phyloP scores from a whole-genome alignment of 2,329 filamentous ascomycete genomes.

The Fusarium citri region DNA sequence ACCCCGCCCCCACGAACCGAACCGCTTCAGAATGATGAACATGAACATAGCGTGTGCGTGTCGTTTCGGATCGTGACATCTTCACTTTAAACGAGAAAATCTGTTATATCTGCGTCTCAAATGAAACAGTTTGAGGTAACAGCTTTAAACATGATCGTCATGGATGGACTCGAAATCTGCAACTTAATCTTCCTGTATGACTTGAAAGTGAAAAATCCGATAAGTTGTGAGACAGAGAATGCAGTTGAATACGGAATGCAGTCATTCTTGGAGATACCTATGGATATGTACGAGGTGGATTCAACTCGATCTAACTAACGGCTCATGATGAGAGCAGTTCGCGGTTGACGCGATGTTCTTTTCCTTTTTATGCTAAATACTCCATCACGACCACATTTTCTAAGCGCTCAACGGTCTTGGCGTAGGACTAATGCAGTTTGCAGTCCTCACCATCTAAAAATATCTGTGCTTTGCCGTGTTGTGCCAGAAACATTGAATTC shows the following conservation, averaged over 20 bases:
- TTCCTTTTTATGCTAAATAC: neutral
- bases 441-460: slow-evolving; percentile 19
- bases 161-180: neutral
- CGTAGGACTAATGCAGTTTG: neutral
- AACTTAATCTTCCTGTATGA: neutral
- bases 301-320: neutral
- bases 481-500: slow-evolving; percentile 17
- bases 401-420: slow-evolving; percentile 1
- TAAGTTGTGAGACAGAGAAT: neutral
- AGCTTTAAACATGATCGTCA: neutral
- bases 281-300: neutral
- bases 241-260: slow-evolving; percentile 1
- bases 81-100: neutral
- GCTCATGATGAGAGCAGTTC: neutral
- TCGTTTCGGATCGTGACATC: neutral
- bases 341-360: slow-evolving; percentile 5
- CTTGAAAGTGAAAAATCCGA: neutral
- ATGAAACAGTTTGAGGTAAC: neutral
- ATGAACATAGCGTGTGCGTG: neutral
- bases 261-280: neutral
- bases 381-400: slow-evolving; percentile 4
- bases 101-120: neutral
- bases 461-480: neutral
- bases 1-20: slow-evolving; percentile 9
- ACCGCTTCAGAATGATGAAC: neutral